phyloP scores from a whole-genome alignment of 176 grass and related monocot species.

The Luzula sylvatica region DNA sequence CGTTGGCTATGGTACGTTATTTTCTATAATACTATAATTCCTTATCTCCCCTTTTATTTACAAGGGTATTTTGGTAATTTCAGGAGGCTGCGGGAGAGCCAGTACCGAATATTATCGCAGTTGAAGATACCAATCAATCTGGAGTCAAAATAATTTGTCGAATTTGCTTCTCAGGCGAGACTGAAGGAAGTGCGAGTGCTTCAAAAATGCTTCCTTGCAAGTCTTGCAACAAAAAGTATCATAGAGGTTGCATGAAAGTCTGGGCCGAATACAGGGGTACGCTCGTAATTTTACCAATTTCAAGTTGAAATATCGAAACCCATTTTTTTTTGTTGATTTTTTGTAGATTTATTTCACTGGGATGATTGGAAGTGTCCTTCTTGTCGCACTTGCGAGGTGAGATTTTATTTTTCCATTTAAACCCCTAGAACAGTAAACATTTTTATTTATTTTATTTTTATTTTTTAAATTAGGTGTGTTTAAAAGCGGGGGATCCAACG shows the following conservation, averaged over 20 bases:
- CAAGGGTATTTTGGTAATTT: neutral
- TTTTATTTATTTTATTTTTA: slow-evolving; percentile 16
- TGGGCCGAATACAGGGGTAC: slow-evolving; percentile 91
- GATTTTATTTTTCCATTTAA: slow-evolving; percentile 8
- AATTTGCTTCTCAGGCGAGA: slow-evolving; percentile 83
- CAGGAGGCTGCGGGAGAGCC: slow-evolving; percentile 14
- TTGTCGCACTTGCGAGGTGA: slow-evolving; percentile 83
- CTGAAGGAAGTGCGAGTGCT: slow-evolving; percentile 74
- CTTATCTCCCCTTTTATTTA: neutral
- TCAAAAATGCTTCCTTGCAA: slow-evolving; percentile 94
- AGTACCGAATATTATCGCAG: neutral
- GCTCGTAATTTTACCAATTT: slow-evolving; percentile 17
- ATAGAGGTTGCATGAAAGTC: slow-evolving; percentile 78
- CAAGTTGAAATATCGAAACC: no score
- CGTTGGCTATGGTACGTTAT: neutral
- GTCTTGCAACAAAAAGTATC: slow-evolving; percentile 88
- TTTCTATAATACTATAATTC: neutral
- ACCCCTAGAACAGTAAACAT: neutral
- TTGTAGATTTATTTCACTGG: slow-evolving; percentile 92
- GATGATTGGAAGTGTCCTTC: slow-evolving; percentile 74
- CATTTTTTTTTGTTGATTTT: neutral
- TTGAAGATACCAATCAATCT: neutral
- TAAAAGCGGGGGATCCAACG: slow-evolving; percentile 83
- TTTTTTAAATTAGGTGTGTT: slow-evolving; percentile 61
- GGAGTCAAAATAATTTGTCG: slow-evolving; percentile 82